Base-by-base conservation (phyloP, 2,329 filamentous ascomycete species). In the Penicillium sp. region DNA sequence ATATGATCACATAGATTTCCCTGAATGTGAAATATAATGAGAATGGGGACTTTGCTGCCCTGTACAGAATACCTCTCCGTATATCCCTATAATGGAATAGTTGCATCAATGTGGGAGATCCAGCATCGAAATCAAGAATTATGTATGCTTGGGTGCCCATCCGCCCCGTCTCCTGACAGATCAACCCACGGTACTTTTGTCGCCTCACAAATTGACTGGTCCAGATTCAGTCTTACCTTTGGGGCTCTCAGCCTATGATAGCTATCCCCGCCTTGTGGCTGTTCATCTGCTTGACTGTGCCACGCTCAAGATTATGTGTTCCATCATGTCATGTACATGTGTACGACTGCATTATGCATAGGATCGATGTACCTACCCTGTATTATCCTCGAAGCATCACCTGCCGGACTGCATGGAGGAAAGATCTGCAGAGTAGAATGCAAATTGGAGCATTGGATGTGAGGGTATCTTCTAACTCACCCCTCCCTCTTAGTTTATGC, bases 221-320 rank as follows among this genome's bases (percentile, higher is more conserved):
- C 53, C 53, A 55, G 47, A 51, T 55, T 37, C 6, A 35, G 40
- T 51, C 53, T 55, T 40, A 49, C 30, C 14, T 50, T 19, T 6
- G 10, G 12, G 6, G 33, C 17, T 25, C 19, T 51, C n/a, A 11
- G 7, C 44, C 44, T 37, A 49, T 49, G 22, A 28, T 19, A 33
- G n/a, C 25, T n/a, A 31, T n/a, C 47, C 50, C 61, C 61, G 56
- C 60, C 58, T n/a, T 62, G 61, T 64, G 61, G 61, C 61, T 61
- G 58, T 64, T 58, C 36, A 30, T 41, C 30, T 28, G 37, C 49
- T 50, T 50, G 41, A 50, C 57, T 63, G 58, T 61, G 56, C 61
- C 57, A 58, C 57, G 53, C 50, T 53, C 25, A 14, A 53, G 31
- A 53, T 42, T 50, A 53, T 50, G 37, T 33, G 37, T 30, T 35